Percentiles rank a stretch among this genome's conserved stretches.
These are phyloP conservation scores for Penicillium diatomitis DNA, from an alignment of 495 filamentous ascomycete genomes.

Conservation along the genomic window DNA sequence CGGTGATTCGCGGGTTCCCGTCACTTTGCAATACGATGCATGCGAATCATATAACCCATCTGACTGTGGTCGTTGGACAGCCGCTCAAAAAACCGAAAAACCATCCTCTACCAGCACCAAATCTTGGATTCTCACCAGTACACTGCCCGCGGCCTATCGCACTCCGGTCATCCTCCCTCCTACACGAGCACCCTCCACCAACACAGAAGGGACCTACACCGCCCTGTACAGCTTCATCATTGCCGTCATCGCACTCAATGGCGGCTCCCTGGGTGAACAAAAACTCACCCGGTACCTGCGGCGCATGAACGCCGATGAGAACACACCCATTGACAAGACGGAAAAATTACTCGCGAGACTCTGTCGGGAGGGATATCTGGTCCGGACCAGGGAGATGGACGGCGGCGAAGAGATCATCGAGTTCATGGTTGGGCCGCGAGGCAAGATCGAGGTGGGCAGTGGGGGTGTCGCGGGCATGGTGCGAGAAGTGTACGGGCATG, in stretches of 20 bases:
- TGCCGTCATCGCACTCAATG: slow-evolving; percentile 61
- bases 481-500: slow-evolving; percentile 46
- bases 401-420: slow-evolving; percentile 66
- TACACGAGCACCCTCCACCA: slow-evolving; percentile 49
- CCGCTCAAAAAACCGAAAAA: slow-evolving; percentile 48
- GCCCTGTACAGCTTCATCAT: slow-evolving; percentile 74
- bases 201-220: slow-evolving; percentile 66
- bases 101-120: slow-evolving; percentile 44
- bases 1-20: no score
- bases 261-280: slow-evolving; percentile 61
- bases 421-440: slow-evolving; percentile 73
- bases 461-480: slow-evolving; percentile 63
- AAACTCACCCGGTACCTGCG: slow-evolving; percentile 65
- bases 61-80: slow-evolving; percentile 16
- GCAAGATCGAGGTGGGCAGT: slow-evolving; percentile 75
- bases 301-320: slow-evolving; percentile 65
- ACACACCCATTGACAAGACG: slow-evolving; percentile 67
- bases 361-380: slow-evolving; percentile 72
- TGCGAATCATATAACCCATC: neutral
- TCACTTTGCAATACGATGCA: no score
- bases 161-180: slow-evolving; percentile 57
- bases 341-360: slow-evolving; percentile 67
- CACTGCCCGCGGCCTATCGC: slow-evolving; percentile 58
- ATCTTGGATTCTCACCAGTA: slow-evolving; percentile 65
- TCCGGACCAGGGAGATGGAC: slow-evolving; percentile 57